phyloP scores from a whole-genome alignment of 1,284 basidiomycete genomes.

The Phaffia rhodozyma region DNA sequence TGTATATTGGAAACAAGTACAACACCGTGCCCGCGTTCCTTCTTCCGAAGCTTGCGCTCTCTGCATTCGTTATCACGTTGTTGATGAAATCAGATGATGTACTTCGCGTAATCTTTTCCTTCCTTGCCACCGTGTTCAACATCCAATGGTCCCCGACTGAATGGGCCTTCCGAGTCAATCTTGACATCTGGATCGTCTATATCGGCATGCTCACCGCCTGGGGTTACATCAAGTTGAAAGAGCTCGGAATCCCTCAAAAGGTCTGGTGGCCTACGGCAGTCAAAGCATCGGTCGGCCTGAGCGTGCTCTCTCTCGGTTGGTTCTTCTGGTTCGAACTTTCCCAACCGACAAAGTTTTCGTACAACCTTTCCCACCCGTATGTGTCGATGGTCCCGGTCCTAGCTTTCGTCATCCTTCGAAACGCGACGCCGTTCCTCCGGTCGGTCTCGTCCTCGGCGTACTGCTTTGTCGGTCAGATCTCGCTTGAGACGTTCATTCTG shows the following conservation, averaged over 20 bases:
- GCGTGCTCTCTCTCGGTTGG: slow-evolving; percentile 51
- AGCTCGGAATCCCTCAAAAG: slow-evolving; percentile 56
- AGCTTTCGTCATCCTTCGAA: slow-evolving; percentile 61
- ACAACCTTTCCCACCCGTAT: slow-evolving; percentile 73
- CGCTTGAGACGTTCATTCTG: slow-evolving; percentile 73
- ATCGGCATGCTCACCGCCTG: slow-evolving; percentile 68
- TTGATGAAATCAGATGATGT: slow-evolving; percentile 56
- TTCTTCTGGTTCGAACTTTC: slow-evolving; percentile 70
- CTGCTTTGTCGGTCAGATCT: slow-evolving; percentile 68
- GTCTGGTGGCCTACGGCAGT: slow-evolving; percentile 49
- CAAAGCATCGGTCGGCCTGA: slow-evolving; percentile 42
- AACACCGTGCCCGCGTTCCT: slow-evolving; percentile 60
- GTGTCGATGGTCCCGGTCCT: slow-evolving; percentile 68
- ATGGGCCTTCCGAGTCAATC: slow-evolving; percentile 72
- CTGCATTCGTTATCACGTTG: slow-evolving; percentile 49
- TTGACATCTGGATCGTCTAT: slow-evolving; percentile 80
- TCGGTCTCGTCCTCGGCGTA: slow-evolving; percentile 57
- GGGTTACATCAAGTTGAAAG: slow-evolving; percentile 60
- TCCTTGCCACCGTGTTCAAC: slow-evolving; percentile 52
- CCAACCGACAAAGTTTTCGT: slow-evolving; percentile 64
- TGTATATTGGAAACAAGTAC: slow-evolving; percentile 55
- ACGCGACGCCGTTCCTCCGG: slow-evolving; percentile 56
- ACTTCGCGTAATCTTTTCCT: slow-evolving; percentile 50
- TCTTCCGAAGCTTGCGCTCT: slow-evolving; percentile 54
- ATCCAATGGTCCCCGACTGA: slow-evolving; percentile 73